Percentiles rank a stretch among this genome's conserved stretches.
These are phyloP conservation scores for Osmanthus fragrans DNA, from an alignment of 257 asterid genomes.

Conservation along the genomic window DNA sequence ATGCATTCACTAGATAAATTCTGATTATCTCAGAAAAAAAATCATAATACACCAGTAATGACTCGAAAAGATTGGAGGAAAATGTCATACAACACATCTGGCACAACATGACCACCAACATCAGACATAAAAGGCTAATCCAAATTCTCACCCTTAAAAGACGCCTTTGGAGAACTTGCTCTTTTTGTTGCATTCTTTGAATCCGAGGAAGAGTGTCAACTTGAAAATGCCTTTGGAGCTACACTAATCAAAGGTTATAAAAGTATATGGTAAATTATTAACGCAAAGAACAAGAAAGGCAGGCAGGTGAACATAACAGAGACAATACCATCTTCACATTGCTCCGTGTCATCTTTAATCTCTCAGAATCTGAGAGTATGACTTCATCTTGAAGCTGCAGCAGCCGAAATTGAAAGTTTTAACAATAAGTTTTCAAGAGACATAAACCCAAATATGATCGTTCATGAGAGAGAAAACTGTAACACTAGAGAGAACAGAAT, in stretches of 20 bases:
- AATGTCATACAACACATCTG: neutral
- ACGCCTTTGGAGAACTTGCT: conserved; percentile 92
- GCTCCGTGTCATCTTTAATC: conserved; percentile 81
- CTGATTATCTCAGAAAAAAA: conserved; percentile 8
- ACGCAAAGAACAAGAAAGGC: neutral
- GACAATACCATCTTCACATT: conserved; percentile 77
- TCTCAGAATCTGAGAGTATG: conserved; percentile 84
- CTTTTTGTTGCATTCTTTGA: conserved; percentile 91
- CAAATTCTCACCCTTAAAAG: conserved; percentile 67
- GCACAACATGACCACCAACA: conserved; percentile 6
- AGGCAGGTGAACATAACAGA: conserved; percentile 17
- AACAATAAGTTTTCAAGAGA: conserved; percentile 21
- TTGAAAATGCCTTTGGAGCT: conserved; percentile 96
- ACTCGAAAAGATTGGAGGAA: neutral
- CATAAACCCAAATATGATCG: conserved; percentile 12
- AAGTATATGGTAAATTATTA: conserved; percentile 12
- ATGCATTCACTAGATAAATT: neutral
- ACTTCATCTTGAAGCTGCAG: conserved; percentile 95
- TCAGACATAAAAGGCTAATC: conserved; percentile 7
- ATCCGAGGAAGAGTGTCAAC: conserved; percentile 89
- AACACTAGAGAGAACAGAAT: neutral
- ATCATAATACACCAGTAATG: neutral
- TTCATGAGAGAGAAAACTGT: conserved; percentile 21
- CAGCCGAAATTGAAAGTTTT: conserved; percentile 25
- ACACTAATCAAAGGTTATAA: conserved; percentile 26